These are phyloP conservation scores for Amniculicola lignicola DNA, from an alignment of 495 filamentous ascomycete species.

Conservation along the genomic window DNA sequence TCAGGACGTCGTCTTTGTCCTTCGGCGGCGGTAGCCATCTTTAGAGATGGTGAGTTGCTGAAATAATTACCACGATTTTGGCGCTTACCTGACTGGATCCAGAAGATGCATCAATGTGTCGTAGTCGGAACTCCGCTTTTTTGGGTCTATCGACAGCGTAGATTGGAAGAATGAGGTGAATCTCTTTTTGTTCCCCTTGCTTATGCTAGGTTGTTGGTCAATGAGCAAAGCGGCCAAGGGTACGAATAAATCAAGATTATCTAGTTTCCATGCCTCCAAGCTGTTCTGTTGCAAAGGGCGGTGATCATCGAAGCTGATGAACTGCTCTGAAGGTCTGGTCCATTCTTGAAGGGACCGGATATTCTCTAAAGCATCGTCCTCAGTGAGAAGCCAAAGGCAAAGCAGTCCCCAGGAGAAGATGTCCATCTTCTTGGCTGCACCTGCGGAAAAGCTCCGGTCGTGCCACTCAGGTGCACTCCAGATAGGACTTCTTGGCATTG, in stretches of 20 bases:
- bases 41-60: background rate
- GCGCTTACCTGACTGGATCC: background rate
- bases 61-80: background rate
- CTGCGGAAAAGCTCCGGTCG: background rate
- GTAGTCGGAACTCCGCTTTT: background rate
- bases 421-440: background rate
- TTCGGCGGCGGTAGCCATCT: no score
- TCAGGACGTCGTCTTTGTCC: background rate
- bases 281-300: background rate
- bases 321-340: background rate
- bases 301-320: background rate
- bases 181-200: background rate
- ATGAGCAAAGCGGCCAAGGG: background rate
- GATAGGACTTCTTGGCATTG: background rate
- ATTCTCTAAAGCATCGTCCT: no score
- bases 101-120: background rate
- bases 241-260: background rate
- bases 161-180: background rate
- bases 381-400: background rate
- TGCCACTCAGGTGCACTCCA: background rate
- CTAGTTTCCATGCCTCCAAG: background rate
- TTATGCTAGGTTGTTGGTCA: background rate
- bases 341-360: no score
- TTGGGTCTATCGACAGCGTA: background rate
- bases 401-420: background rate